These are phyloP conservation scores for Aspergillus avenaceus DNA, from an alignment of 495 filamentous ascomycete species.

Conservation along the genomic window DNA sequence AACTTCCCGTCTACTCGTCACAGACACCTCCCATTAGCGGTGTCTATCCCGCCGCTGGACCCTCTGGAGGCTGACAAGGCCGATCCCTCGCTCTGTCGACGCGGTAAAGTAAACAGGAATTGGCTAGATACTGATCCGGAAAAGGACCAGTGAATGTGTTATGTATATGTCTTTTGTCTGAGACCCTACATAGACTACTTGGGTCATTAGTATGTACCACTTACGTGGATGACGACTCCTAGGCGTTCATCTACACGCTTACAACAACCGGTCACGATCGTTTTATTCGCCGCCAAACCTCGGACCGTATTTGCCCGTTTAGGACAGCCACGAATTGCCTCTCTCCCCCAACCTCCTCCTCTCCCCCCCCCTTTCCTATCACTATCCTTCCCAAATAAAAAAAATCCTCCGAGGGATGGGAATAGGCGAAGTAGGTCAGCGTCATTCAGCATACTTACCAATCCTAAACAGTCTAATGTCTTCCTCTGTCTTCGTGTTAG, in stretches of 20 bases:
- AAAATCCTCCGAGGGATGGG: conserved; percentile 1
- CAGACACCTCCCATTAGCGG: conserved; percentile 16
- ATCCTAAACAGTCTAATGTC: too few relatives aligned
- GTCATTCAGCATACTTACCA: background rate
- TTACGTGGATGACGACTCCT: background rate
- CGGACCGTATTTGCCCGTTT: conserved; percentile 18
- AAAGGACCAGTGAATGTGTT: too few relatives aligned
- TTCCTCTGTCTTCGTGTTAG: background rate
- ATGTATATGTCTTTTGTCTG: too few relatives aligned
- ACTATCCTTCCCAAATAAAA: background rate
- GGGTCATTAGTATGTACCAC: background rate
- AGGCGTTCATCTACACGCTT: background rate
- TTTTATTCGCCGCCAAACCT: conserved; percentile 1
- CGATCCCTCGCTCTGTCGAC: background rate
- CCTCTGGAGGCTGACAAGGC: conserved; percentile 12
- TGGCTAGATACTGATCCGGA: background rate
- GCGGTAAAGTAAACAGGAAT: background rate
- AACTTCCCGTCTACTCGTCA: conserved; percentile 17
- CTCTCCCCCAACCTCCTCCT: background rate
- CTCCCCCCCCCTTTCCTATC: too few relatives aligned
- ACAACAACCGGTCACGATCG: background rate
- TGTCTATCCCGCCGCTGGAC: conserved; percentile 10
- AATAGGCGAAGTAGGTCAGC: background rate
- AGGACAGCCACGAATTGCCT: conserved; percentile 10
- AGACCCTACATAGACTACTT: too few relatives aligned